Evolutionary conservation across 164 flowering plant species (phyloP), one percentile per base, ranked within the genome.

Genomic region (Kingdonia uniflora): DNA sequence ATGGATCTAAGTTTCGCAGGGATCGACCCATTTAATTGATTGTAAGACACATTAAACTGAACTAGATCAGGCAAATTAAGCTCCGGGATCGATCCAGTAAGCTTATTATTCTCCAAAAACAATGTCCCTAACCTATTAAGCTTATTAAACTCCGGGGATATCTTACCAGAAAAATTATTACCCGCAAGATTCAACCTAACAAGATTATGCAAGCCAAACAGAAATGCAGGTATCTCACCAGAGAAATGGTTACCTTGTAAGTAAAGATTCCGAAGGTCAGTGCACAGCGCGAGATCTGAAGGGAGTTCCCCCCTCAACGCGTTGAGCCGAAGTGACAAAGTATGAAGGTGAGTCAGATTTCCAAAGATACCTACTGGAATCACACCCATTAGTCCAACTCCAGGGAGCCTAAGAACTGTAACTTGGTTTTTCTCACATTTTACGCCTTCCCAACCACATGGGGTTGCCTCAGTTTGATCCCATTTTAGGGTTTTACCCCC

Each of bases 21-120:
- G 1, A 90, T 65, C 0, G 82, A 71, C 20, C 97, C 97, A 11
- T 67, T 80, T 24, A 87, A 61, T 37, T 37, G 45, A 72, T 90
- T 90, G 49, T 52, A 56, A 0, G 89, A 80, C 1, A 90, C 91
- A 60, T 87, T 85, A 59, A 90, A 81, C 75, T 80, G 87, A 3
- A 40, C 63, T 2, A 87, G 74, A 23, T 43, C 45, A 2, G 60
- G 42, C 3, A 78, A 55, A 5, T 72, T 51, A 60, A 87, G 49
- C 25, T 68, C 81, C 0, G 92, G 89, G 12, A 90, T 56, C 2
- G 68, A 23, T 20, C 97, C 97, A 16, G 64, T 62, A 19, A 90
- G 60, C 17, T 46, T 58, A 55, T 87, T 90, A 35, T 64, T 58
- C 59, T 83, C 74, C 39, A 83, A 57, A 21, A 17, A 70, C 57